Evolutionary conservation across 768 basidiomycete species (phyloP), one percentile per base, ranked within the genome.

Genomic region (Clitopilus passeckerianus): DNA sequence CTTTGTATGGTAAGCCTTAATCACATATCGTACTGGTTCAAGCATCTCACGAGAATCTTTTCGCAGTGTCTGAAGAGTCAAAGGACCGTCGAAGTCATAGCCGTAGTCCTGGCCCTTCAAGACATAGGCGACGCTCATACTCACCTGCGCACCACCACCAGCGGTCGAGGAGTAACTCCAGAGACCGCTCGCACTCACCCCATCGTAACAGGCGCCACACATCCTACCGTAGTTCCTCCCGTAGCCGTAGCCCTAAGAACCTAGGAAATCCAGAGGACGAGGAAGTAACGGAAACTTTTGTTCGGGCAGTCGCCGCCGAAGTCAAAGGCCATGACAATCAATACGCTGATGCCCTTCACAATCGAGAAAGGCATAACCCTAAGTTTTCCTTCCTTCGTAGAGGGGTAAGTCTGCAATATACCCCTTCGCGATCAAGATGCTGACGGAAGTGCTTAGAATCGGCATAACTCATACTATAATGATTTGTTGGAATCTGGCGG

Each of bases 261-360:
- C 78, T 72, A 33, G 68, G 70, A 15, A 74, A 72, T 33, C 66
- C 75, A 46, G 88, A 88, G 23, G 86, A 82, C 2, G 83, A 87
- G 23, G 80, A 82, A 16, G 88, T 93, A 15, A 91, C 90, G 5
- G 90, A 94, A 58, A 83, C 83, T 12, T 96, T 98, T 65, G 88
- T 99, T 60, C 82, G 86, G 52, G 91, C 90, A 14, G 93, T 97
- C 5, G 93, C 94, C 18, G 83, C 82, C 2, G 90, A 93, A 71
- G 86, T 97, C 10, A 86, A 86, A 66, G 87, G 90, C 0, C 90
- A 94, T 68, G 95, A 89, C 33, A 68, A 75, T 5, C 83, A 85
- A 56, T 96, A 91, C 64, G 93, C 93, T 67, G 80, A 85, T 53
- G 82, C 79, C 30, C 75, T 98, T 59, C 80, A 80, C 64, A 87